Base-by-base conservation (phyloP, 2,329 filamentous ascomycete species). In the Claviceps humidiphila region DNA sequence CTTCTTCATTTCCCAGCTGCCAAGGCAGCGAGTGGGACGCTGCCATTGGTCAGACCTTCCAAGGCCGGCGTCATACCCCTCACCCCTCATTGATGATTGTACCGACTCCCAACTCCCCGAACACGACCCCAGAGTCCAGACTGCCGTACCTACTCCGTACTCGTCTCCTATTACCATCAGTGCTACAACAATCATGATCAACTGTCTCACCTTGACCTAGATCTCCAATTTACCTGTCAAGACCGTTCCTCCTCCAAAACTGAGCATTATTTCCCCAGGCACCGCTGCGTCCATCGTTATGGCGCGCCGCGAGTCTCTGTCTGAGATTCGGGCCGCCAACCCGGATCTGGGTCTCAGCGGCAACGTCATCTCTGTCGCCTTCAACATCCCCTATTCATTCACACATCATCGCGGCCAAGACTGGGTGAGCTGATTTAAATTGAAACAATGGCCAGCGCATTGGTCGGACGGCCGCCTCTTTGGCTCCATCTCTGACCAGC, bases 281-380 rank as follows among this genome's bases (percentile, higher is more conserved):
- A 14, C 42, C 39, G 39, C 40, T 39, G 44, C 52, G 6, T 34
- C 20, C 38, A n/a, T 20, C 34, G 37, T 47, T 45, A 73, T 71
- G 65, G 71, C 70, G 54, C 68, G 66, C 47, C 70, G 69, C 53
- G 72, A 79, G 59, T 78, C 77, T 39, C 64, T 82, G 51, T 69
- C 73, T 26, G 77, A 82, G 50, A 74, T 81, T 56, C 72, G 74
- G 59, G 70, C 73, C 52, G 73, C 73, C 52, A 76, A 80, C 58
- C 80, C 80, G 8, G 74, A 78, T 54, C 65, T 84, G 45, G 69
- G 71, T 34, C 69, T 84, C 49, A 82, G 73, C 56, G 81, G 81
- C n/a, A 82, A 80, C 64, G 76, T 84, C 58, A 82, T 84, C 58
- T 84, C 81, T 2, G 80, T 76, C 20, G 82, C 80, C 17, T 84